phyloP scores from a whole-genome alignment of 2,329 filamentous ascomycete genomes.

The Aspergillus niger region DNA sequence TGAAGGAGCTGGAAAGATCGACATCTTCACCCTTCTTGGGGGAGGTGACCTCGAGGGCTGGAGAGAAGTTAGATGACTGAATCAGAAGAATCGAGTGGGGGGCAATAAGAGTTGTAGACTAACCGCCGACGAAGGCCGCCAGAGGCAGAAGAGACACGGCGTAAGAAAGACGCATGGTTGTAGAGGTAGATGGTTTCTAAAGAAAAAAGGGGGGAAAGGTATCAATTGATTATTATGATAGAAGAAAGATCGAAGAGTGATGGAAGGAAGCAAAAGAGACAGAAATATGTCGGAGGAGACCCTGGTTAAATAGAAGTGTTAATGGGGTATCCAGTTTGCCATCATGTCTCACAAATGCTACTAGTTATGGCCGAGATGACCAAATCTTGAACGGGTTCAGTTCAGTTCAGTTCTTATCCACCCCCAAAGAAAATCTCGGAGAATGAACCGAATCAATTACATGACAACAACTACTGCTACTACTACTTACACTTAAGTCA shows the following conservation, averaged over 20 bases:
- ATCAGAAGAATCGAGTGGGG: neutral
- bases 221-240: neutral
- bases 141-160: slow-evolving; percentile 28
- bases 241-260: neutral
- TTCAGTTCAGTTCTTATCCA: neutral
- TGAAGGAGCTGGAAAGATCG: slow-evolving; percentile 36
- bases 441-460: neutral
- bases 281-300: neutral
- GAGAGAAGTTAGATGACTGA: neutral
- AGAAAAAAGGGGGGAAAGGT: neutral
- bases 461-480: too few species aligned
- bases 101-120: slow-evolving; percentile 2
- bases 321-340: neutral
- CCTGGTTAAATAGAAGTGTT: neutral
- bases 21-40: slow-evolving; percentile 35
- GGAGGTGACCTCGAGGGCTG: slow-evolving; percentile 39
- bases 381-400: neutral
- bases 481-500: too few species aligned
- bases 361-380: neutral
- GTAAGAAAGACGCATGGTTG: slow-evolving; percentile 34
- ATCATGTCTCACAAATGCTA: neutral
- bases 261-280: neutral
- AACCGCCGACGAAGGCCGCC: slow-evolving; percentile 33
- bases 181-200: neutral
- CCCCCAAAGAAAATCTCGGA: neutral